phyloP scores from a whole-genome alignment of 2,329 filamentous ascomycete species.

The Dactylellina drechsleri region DNA sequence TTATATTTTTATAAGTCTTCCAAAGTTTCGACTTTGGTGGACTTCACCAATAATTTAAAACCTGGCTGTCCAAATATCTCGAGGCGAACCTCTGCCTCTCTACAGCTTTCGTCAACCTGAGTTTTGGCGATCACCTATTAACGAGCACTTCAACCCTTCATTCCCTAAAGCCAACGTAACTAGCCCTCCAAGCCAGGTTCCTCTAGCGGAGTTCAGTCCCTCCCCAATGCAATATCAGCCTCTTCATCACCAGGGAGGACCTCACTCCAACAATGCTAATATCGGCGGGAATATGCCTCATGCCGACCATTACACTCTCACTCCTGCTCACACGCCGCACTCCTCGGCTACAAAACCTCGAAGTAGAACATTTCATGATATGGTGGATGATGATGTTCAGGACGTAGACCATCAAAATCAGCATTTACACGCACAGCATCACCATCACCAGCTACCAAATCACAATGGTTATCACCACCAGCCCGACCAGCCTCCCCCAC shows the following conservation, averaged over 20 bases:
- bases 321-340: constrained; percentile 50
- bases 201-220: constrained; percentile 50
- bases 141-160: constrained; percentile 53
- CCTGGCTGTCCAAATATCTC: constrained; percentile 55
- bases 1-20: constrained; percentile 41
- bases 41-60: constrained; percentile 52
- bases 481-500: constrained; percentile 76
- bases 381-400: constrained; percentile 58
- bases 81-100: constrained; percentile 53
- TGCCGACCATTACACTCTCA: constrained; percentile 51
- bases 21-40: constrained; percentile 55
- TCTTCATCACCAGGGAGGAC: constrained; percentile 45
- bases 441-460: constrained; percentile 59
- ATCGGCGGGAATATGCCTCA: constrained; percentile 50
- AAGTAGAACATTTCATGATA: constrained; percentile 53
- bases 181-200: constrained; percentile 50
- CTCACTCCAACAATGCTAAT: constrained; percentile 50
- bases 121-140: constrained; percentile 54
- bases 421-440: constrained; percentile 56
- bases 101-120: constrained; percentile 53
- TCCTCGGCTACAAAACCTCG: constrained; percentile 51
- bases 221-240: constrained; percentile 53
- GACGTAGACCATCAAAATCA: constrained; percentile 57
- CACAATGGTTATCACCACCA: constrained; percentile 83
- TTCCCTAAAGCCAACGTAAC: constrained; percentile 47